Evolutionary conservation across 768 basidiomycete genomes (phyloP), one percentile per base, ranked within the genome.

Genomic region (Boletus rufocinnamomeus): DNA sequence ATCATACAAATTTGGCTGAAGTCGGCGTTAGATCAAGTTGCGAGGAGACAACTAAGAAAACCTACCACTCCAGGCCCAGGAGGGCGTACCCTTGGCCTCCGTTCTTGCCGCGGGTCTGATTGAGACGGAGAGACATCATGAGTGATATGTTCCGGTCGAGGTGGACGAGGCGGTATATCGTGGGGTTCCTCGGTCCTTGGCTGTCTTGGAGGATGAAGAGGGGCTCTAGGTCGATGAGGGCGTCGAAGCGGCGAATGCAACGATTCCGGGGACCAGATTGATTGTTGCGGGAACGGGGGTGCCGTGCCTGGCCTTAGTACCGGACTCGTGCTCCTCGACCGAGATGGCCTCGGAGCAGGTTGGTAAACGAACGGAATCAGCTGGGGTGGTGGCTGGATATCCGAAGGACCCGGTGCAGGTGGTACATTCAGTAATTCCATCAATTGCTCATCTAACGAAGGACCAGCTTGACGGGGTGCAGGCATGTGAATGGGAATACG

Each of bases 361-460:
- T 82, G 80, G 63, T 84, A 86, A 14, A 72, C 70, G 54, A 89
- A 81, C 0, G 83, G 83, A 0, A 80, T 75, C 6, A 88, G 66
- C 5, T 76, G 71, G 0, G 88, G 87, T 14, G 87, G 81, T 2
- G 70, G 73, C 48, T 80, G 75, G 17, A 81, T 75, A 16, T 74
- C 72, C 8, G 74, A 72, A 17, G 75, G 75, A 6, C 77, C 71
- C 1, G 76, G 70, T 23, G 74, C 72, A 17, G 77, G 74, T 10
- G 75, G 77, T 13, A 82, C 67, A n/a, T 80, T 79, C 28, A 90
- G 63, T 35, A 89, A 78, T 9, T 86, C 84, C 57, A 84, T 81
- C 6, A 90, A 69, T 53, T 84, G 81, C 50, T 87, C 80, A 10
- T 82, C 82, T 38, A 89, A 73, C 0, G 86, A 82, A 5, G 76